A percentile compares a stretch with the other conserved stretches of the same genome.
These are phyloP conservation scores for Aeschynomene evenia DNA, from an alignment of 306 rosid species.

Conservation along the genomic window DNA sequence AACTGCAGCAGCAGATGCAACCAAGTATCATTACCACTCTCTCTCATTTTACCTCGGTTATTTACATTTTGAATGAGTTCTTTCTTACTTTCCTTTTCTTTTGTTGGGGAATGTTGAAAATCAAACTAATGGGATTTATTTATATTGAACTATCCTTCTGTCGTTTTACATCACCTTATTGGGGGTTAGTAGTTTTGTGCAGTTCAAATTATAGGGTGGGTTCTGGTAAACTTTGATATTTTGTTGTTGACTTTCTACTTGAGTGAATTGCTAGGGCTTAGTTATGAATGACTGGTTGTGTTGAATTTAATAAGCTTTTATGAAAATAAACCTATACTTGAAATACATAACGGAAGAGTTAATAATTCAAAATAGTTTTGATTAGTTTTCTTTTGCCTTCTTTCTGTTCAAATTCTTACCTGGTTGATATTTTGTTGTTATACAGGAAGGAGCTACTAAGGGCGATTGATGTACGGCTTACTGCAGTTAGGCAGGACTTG, in stretches of 20 bases:
- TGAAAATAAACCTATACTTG: not conserved
- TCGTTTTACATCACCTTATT: not conserved
- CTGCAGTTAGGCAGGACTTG: conserved; percentile 82
- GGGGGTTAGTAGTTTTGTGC: not conserved
- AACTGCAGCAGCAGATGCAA: conserved; percentile 74
- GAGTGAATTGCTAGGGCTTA: not conserved
- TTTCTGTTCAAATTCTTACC: not conserved
- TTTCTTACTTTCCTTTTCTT: not conserved
- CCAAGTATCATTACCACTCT: conserved; percentile 60
- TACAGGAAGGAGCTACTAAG: conserved; percentile 88
- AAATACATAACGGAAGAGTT: not conserved
- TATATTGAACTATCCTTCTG: not conserved
- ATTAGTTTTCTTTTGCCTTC: not conserved
- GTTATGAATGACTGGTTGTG: not conserved
- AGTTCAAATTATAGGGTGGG: not conserved
- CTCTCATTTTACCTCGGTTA: conserved; percentile 14
- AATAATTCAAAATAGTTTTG: not conserved
- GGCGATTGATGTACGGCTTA: conserved; percentile 88
- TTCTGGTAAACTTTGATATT: not conserved
- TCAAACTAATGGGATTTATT: not conserved
- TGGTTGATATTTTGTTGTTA: not conserved
- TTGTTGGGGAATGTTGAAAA: not conserved
- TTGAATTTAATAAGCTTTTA: conserved; percentile 1
- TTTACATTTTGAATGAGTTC: not conserved
- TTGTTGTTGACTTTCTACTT: not conserved